Percentiles rank a stretch among this genome's conserved stretches.
phyloP scores from a whole-genome alignment of 352 stramenopile genomes.

The Peronospora belbahrii region DNA sequence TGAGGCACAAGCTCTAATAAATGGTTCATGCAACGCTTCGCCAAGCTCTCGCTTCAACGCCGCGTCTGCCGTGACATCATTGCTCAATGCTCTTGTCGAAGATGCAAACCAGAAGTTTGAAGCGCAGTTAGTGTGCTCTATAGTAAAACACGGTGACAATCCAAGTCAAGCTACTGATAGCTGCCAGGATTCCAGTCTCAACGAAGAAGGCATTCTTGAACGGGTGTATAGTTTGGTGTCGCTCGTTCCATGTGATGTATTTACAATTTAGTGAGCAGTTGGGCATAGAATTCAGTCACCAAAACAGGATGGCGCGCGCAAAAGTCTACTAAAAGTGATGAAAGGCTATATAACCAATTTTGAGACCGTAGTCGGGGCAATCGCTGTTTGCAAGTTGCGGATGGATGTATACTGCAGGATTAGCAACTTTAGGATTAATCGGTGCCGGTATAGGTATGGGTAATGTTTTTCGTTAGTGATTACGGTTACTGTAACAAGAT shows the following conservation, averaged over 20 bases:
- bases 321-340: too few species aligned
- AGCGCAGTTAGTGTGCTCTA: conserved; percentile 22
- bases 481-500: too few species aligned
- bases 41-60: conserved; percentile 15
- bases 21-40: conserved; percentile 1
- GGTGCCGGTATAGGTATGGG: too few species aligned
- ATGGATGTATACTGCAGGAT: too few species aligned
- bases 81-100: conserved; percentile 33
- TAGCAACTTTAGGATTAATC: too few species aligned
- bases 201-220: neutral
- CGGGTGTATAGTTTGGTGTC: conserved; percentile 14
- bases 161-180: conserved; percentile 8
- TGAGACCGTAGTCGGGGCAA: too few species aligned
- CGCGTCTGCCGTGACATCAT: conserved; percentile 17
- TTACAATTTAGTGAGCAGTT: conserved; percentile 17
- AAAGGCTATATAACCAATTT: too few species aligned
- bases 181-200: conserved; percentile 11
- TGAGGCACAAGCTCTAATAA: conserved; percentile 29
- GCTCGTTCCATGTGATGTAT: conserved; percentile 14
- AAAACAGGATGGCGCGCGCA: too few species aligned
- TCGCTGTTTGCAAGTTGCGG: too few species aligned
- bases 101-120: conserved; percentile 33
- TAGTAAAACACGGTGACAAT: neutral
- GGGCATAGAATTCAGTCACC: too few species aligned
- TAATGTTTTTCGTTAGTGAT: too few species aligned